Evolutionary conservation across 2,329 filamentous ascomycete genomes (phyloP), one percentile per base, ranked within the genome.

Genomic region (Leptographium flavum): DNA sequence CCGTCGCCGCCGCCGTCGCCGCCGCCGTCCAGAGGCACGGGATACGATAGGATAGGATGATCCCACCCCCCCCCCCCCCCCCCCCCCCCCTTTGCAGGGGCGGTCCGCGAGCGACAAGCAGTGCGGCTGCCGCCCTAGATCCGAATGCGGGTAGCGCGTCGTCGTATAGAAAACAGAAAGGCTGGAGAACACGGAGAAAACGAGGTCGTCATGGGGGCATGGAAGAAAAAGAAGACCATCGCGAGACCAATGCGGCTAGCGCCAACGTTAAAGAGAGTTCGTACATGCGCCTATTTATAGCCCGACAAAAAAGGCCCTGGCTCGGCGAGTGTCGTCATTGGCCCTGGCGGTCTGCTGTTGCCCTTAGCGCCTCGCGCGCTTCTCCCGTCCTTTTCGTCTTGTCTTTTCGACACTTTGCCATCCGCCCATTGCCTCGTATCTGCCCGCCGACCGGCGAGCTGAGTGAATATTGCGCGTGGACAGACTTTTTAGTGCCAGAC

Each of bases 401-500:
- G 58, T 39, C 49, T 38, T 45, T 51, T 42, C n/a, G n/a, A n/a
- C n/a, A n/a, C n/a, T 38, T 14, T 31, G 23, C 13, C 10, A n/a
- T 23, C 27, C n/a, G 38, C 17, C n/a, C 19, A 15, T 14, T 33
- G 21, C 19, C 17, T 17, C 14, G 13, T 17, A 17, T n/a, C n/a
- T n/a, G n/a, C n/a, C n/a, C n/a, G n/a, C n/a, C n/a, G n/a, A 17
- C 17, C 13, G 15, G 35, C 21, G 15, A 13, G 15, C 9, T 7
- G 15, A 33, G 32, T 11, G 15, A 37, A 37, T 37, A 37, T 37
- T 37, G 21, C 19, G 15, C 21, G 35, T 37, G 35, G 21, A 23
- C 15, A 21, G 10, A 17, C 17, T 36, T 37, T 37, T 23, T 37
- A 37, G 35, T 23, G 35, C 21, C 17, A 28, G 38, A 10, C 14